A percentile compares a stretch with the other conserved stretches of the same genome.
These are phyloP conservation scores for Colletotrichum cuscutae DNA, from an alignment of 2,329 filamentous ascomycete species.

Conservation along the genomic window DNA sequence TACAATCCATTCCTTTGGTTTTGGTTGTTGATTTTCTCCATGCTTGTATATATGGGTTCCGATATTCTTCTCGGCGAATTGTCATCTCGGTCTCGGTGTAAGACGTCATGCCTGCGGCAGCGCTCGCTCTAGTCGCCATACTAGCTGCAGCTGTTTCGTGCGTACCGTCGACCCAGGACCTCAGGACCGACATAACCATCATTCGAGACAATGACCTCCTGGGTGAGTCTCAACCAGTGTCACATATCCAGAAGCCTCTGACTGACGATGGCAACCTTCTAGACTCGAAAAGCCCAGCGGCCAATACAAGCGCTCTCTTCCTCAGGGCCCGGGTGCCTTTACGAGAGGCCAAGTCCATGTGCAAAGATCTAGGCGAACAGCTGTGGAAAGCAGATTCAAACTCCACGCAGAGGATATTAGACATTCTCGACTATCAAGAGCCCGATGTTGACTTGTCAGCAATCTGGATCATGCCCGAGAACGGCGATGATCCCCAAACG, in stretches of 20 bases:
- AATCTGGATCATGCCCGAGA: constrained; percentile 49
- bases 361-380: constrained; percentile 50
- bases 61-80: constrained; percentile 6
- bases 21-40: not conserved
- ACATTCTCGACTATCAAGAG: constrained; percentile 49
- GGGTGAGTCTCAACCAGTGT: constrained; percentile 40
- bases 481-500: constrained; percentile 36
- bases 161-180: constrained; percentile 45
- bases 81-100: constrained; percentile 18
- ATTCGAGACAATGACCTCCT: constrained; percentile 54
- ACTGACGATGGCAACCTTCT: not conserved
- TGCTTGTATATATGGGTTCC: not conserved
- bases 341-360: constrained; percentile 43
- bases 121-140: constrained; percentile 32
- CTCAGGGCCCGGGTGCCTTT: constrained; percentile 42
- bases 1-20: not conserved
- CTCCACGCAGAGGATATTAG: constrained; percentile 45
- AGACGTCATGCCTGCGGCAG: constrained; percentile 25
- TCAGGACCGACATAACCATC: constrained; percentile 50
- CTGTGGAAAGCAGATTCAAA: constrained; percentile 47
- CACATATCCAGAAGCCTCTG: not conserved
- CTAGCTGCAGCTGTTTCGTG: constrained; percentile 37
- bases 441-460: constrained; percentile 36
- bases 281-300: constrained; percentile 46
- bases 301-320: constrained; percentile 48